phyloP scores from a whole-genome alignment of 1,139 yeast genomes.

The Geotrichum candidum region DNA sequence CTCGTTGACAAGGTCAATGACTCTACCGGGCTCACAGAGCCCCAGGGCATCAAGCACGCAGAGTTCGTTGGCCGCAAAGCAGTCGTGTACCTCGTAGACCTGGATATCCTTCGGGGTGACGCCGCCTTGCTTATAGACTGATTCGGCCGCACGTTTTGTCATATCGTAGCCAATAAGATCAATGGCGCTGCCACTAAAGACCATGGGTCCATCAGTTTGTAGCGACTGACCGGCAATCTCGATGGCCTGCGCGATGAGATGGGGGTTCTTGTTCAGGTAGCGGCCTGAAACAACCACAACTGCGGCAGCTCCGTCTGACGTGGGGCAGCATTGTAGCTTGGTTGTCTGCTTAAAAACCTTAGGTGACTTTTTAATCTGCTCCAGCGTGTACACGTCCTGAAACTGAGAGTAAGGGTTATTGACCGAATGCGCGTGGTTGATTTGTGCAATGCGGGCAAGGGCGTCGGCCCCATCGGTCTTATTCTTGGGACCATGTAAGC shows the following conservation, averaged over 20 bases:
- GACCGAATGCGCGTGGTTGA: conserved; percentile 30
- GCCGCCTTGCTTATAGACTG: conserved; percentile 23
- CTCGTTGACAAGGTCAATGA: conserved; percentile 26
- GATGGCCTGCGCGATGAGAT: conserved; percentile 27
- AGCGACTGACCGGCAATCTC: conserved; percentile 30
- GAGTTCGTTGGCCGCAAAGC: conserved; percentile 32
- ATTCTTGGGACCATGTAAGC: conserved; percentile 20
- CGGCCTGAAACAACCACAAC: conserved; percentile 66
- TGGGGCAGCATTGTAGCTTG: conserved; percentile 32
- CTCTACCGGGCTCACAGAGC: conserved; percentile 27
- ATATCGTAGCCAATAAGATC: conserved; percentile 29
- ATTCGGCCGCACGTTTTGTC: conserved; percentile 26
- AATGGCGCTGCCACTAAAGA: conserved; percentile 26
- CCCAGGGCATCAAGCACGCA: conserved; percentile 30
- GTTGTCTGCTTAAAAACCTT: conserved; percentile 27
- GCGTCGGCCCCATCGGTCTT: conserved; percentile 21
- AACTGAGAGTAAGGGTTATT: conserved; percentile 34
- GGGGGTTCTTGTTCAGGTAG: conserved; percentile 48
- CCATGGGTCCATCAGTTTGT: conserved; percentile 26
- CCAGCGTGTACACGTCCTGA: conserved; percentile 27
- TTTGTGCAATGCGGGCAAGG: conserved; percentile 30
- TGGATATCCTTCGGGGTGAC: conserved; percentile 27
- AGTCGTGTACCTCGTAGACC: conserved; percentile 32
- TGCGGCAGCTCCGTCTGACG: conserved; percentile 79
- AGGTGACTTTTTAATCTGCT: conserved; percentile 28